These are phyloP conservation scores for Naganishia randhawae DNA, from an alignment of 768 basidiomycete genomes.

Conservation along the genomic window DNA sequence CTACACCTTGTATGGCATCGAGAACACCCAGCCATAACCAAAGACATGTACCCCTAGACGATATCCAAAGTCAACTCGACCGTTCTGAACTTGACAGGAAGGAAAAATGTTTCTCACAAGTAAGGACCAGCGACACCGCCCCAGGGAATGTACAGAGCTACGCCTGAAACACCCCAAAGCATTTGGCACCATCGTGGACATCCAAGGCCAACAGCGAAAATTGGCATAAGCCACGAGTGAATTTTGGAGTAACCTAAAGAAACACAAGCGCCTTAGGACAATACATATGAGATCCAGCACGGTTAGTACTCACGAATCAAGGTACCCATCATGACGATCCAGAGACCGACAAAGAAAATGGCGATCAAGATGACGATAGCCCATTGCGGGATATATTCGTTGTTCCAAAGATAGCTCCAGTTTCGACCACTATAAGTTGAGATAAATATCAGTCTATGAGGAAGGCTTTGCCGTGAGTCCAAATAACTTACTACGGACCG, in stretches of 20 bases:
- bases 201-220: conserved; percentile 91
- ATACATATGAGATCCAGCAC: not conserved
- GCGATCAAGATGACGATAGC: conserved; percentile 74
- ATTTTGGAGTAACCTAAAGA: conserved; percentile 71
- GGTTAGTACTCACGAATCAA: conserved; percentile 56
- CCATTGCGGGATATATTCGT: conserved; percentile 72
- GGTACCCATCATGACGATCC: conserved; percentile 69
- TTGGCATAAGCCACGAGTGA: conserved; percentile 90
- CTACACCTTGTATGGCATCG: conserved; percentile 90
- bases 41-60: conserved; percentile 63
- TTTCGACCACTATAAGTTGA: conserved; percentile 62
- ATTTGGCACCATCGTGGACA: conserved; percentile 96
- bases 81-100: not conserved
- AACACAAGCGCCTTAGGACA: conserved; percentile 17
- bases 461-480: conserved; percentile 55
- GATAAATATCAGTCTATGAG: not conserved
- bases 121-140: conserved; percentile 80
- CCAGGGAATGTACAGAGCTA: conserved; percentile 91
- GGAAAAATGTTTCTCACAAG: conserved; percentile 51
- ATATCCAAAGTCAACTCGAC: conserved; percentile 7
- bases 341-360: conserved; percentile 80
- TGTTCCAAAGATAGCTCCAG: conserved; percentile 87
- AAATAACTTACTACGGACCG: conserved; percentile 40
- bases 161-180: conserved; percentile 91
- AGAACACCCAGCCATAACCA: conserved; percentile 96